These are phyloP conservation scores for Candida incommunis DNA, from an alignment of 805 yeast species.

Conservation along the genomic window DNA sequence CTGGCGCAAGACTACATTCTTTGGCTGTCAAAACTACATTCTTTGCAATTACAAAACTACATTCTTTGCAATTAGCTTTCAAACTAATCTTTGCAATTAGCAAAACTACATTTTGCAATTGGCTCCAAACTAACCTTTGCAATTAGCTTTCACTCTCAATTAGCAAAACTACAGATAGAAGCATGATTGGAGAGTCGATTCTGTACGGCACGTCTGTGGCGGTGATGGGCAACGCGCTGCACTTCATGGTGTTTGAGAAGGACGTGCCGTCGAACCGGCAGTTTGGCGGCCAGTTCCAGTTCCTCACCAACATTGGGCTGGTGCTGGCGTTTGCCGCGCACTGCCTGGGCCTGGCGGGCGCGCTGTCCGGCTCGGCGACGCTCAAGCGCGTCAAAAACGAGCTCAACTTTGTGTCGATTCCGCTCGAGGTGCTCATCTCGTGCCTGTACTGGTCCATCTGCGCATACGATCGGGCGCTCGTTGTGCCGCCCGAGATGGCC, in stretches of 20 bases:
- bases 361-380: conserved; percentile 5
- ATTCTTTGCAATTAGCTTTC: too few species aligned
- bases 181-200: neutral
- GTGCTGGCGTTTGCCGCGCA: conserved; percentile 18
- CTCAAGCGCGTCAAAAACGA: conserved; percentile 10
- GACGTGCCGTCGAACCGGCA: neutral
- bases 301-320: conserved; percentile 20
- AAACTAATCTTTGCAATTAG: too few species aligned
- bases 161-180: too few species aligned
- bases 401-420: conserved; percentile 16
- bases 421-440: conserved; percentile 19
- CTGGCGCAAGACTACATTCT: too few species aligned
- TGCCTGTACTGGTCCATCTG: conserved; percentile 21
- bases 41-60: too few species aligned
- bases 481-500: conserved; percentile 16
- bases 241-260: neutral
- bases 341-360: conserved; percentile 13
- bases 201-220: neutral
- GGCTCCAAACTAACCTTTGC: too few species aligned
- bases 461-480: conserved; percentile 14
- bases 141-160: too few species aligned
- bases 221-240: conserved; percentile 1
- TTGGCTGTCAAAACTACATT: too few species aligned
- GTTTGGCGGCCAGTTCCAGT: conserved; percentile 23
- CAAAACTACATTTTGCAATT: too few species aligned